Evolutionary conservation across 2,329 filamentous ascomycete genomes (phyloP).

Genomic region (Exophiala calicioides): DNA sequence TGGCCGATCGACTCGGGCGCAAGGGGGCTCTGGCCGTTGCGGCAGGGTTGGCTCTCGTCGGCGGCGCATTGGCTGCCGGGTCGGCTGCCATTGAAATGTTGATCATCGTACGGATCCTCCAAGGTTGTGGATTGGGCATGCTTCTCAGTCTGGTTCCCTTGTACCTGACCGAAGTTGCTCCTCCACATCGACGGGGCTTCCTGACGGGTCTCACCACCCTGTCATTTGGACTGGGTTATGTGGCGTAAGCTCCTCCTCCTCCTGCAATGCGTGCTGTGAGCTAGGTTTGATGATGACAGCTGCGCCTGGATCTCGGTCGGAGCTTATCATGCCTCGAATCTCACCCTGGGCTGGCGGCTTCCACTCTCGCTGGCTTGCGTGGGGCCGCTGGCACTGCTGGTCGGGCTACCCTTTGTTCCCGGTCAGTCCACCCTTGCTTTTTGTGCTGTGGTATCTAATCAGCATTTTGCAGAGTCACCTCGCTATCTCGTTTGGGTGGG

Average conservation of each 20-base stretch:
- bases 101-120: constrained; percentile 24
- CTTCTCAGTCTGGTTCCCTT: constrained; percentile 46
- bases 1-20: constrained; percentile 39
- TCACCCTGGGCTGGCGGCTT: too few relatives aligned
- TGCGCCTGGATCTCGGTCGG: too few relatives aligned
- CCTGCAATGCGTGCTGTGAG: too few relatives aligned
- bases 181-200: constrained; percentile 45
- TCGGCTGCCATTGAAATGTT: constrained; percentile 17
- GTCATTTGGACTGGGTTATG: constrained; percentile 15
- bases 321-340: constrained; percentile 13
- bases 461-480: constrained; percentile 83
- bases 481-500: constrained; percentile 83
- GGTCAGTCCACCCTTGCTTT: too few relatives aligned
- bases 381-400: not conserved
- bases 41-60: constrained; percentile 37
- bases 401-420: constrained; percentile 56
- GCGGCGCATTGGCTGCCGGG: constrained; percentile 40
- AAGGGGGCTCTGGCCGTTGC: constrained; percentile 41
- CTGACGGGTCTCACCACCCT: constrained; percentile 9
- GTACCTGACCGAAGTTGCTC: constrained; percentile 47
- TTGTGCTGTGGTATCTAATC: too few relatives aligned
- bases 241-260: too few relatives aligned
- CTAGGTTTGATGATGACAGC: too few relatives aligned
- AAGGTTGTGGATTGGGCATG: constrained; percentile 46
- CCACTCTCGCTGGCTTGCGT: too few relatives aligned